Base-by-base conservation (phyloP, 1,139 yeast genomes). In the Kodamaea ohmeri region DNA sequence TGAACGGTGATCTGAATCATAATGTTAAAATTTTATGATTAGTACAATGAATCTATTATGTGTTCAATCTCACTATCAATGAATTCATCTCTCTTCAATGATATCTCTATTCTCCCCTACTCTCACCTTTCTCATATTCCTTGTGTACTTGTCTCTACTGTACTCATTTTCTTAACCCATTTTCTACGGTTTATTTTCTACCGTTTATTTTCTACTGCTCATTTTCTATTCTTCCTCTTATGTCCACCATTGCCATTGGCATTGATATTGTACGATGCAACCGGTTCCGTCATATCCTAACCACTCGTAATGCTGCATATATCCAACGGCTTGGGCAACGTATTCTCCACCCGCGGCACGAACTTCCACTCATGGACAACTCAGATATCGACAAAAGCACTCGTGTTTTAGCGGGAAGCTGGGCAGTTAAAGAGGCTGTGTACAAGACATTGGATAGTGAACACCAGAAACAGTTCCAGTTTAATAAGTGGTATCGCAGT, bases 361-460 rank as follows among this genome's bases (percentile, higher is more conserved):
- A 78, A 51, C 47, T 65, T 22, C 73, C 76, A 0, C 18, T 13
- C 19, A 4, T 31, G n/a, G 12, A 21, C 14, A 3, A 18, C 26
- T 46, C 36, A 12, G 52, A 64, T 9, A 22, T 51, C 1, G 54
- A 55, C 0, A 51, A 52, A 16, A 58, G 63, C 32, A 60, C 62
- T 4, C 49, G 52, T 28, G 53, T 67, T 11, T 54, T 85, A 16
- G 76, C 89, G 0, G 80, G 83, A 0, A 62, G 62, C 8, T 85
- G 95, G 94, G 83, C 90, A 6, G 65, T 76, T 19, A 86, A 85
- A 50, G 95, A 85, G 51, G 92, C 95, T 0, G 55, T 83, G 4
- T 85, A 67, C 58, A 85, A 85, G 55, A 68, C 83, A 0, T 58
- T 86, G 40, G 76, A 71, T 33, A 43, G 54, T 0, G 46, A 44